phyloP scores from a whole-genome alignment of 345 rosid species.

The Populus tremula region DNA sequence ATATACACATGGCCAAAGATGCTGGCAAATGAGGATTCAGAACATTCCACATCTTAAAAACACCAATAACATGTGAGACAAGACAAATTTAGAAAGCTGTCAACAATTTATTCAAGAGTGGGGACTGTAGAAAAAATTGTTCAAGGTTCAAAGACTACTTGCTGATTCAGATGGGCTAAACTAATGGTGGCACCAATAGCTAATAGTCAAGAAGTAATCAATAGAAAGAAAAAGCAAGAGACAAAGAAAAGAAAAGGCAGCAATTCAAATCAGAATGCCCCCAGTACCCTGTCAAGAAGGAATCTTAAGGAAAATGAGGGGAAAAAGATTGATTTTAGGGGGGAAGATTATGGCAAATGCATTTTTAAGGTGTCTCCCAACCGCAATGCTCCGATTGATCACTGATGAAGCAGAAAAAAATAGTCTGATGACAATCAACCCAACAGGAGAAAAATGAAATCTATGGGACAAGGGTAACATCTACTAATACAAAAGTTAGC shows the following conservation, averaged over 20 bases:
- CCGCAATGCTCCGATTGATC: neutral
- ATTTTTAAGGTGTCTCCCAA: neutral
- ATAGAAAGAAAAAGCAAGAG: neutral
- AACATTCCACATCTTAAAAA: constrained; percentile 1
- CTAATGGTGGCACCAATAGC: neutral
- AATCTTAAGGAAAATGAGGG: too few relatives aligned
- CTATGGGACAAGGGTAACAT: neutral
- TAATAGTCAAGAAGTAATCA: neutral
- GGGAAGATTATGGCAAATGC: neutral
- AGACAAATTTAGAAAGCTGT: neutral
- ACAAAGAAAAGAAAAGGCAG: too few relatives aligned
- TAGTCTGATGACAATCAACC: neutral
- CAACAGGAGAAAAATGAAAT: neutral
- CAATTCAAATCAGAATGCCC: too few relatives aligned
- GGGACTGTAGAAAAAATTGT: neutral
- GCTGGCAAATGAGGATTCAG: neutral
- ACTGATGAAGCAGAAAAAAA: neutral
- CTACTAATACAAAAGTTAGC: neutral
- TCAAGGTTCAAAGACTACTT: neutral
- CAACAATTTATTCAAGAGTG: neutral
- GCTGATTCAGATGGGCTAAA: neutral
- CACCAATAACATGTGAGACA: neutral
- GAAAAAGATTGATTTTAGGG: neutral
- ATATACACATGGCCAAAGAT: neutral
- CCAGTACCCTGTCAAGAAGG: too few relatives aligned